Evolutionary conservation across 2,329 filamentous ascomycete genomes (phyloP).

Genomic region (Aspergillus fumigatus): DNA sequence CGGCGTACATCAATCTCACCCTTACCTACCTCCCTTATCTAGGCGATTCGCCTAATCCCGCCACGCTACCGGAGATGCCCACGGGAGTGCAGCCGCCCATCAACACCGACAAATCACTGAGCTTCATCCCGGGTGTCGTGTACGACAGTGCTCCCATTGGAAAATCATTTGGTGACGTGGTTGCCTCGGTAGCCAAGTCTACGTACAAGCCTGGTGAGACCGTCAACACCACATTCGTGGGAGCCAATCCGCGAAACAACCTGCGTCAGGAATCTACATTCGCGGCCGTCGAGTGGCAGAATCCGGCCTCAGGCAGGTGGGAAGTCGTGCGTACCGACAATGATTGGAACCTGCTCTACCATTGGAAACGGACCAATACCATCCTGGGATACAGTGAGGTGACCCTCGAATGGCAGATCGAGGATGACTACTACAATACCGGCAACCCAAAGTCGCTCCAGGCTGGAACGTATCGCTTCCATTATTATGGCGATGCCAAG

Average conservation of each 20-base stretch:
- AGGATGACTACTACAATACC: conserved; percentile 47
- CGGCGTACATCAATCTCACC: conserved; percentile 83
- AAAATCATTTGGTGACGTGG: conserved; percentile 65
- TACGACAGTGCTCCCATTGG: conserved; percentile 64
- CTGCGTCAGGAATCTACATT: conserved; percentile 74
- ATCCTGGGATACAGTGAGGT: conserved; percentile 73
- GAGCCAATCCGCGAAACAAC: conserved; percentile 86
- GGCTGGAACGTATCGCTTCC: conserved; percentile 68
- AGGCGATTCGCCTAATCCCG: conserved; percentile 39
- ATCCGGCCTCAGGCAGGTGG: conserved; percentile 53
- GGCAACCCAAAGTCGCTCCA: conserved; percentile 31
- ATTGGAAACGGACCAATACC: conserved; percentile 69
- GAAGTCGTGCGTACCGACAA: conserved; percentile 62
- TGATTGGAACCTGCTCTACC: conserved; percentile 80
- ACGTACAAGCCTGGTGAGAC: conserved; percentile 58
- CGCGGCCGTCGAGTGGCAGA: conserved; percentile 65
- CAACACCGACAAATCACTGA: conserved; percentile 69
- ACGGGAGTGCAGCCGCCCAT: conserved; percentile 67
- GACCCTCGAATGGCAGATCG: conserved; percentile 74
- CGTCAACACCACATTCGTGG: conserved; percentile 69
- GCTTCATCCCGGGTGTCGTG: conserved; percentile 75
- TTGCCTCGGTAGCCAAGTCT: conserved; percentile 46
- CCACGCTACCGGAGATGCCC: conserved; percentile 40
- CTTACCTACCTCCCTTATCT: conserved; percentile 68
- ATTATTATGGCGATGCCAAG: conserved; percentile 84